phyloP scores from a whole-genome alignment of 805 yeast species.

The Ogataea philodendri region DNA sequence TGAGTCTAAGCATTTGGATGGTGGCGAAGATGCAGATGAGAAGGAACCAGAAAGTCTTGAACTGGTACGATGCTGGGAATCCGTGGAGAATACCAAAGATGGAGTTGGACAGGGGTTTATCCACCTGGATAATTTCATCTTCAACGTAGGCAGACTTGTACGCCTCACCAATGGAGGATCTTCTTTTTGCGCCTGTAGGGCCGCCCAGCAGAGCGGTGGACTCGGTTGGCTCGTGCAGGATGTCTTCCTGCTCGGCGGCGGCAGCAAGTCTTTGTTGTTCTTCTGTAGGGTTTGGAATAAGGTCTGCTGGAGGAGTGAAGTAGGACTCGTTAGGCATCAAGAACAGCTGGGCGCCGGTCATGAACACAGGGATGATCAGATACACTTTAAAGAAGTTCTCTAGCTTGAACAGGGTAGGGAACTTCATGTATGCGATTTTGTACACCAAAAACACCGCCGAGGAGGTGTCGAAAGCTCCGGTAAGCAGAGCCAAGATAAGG shows the following conservation, averaged over 20 bases:
- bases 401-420: conserved; percentile 38
- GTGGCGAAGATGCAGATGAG: conserved; percentile 51
- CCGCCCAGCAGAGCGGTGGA: conserved; percentile 18
- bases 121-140: conserved; percentile 42
- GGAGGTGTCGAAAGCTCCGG: conserved; percentile 61
- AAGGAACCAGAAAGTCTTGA: conserved; percentile 51
- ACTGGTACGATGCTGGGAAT: conserved; percentile 45
- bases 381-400: conserved; percentile 46
- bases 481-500: conserved; percentile 48
- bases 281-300: conserved; percentile 33
- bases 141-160: conserved; percentile 51
- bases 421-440: conserved; percentile 38
- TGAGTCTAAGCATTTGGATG: conserved; percentile 54
- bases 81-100: conserved; percentile 57
- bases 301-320: conserved; percentile 39
- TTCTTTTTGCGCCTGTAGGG: conserved; percentile 32
- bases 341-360: conserved; percentile 42
- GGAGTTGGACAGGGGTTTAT: conserved; percentile 40
- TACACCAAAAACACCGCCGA: conserved; percentile 53
- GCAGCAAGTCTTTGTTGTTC: conserved; percentile 28
- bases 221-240: conserved; percentile 22
- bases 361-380: conserved; percentile 48
- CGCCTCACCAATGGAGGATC: conserved; percentile 58
- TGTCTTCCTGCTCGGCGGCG: conserved; percentile 29
- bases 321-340: conserved; percentile 53